A percentile compares a stretch with the other conserved stretches of the same genome.
Evolutionary conservation across 1,284 basidiomycete species (phyloP).

Genomic region (Trametes pubescens): DNA sequence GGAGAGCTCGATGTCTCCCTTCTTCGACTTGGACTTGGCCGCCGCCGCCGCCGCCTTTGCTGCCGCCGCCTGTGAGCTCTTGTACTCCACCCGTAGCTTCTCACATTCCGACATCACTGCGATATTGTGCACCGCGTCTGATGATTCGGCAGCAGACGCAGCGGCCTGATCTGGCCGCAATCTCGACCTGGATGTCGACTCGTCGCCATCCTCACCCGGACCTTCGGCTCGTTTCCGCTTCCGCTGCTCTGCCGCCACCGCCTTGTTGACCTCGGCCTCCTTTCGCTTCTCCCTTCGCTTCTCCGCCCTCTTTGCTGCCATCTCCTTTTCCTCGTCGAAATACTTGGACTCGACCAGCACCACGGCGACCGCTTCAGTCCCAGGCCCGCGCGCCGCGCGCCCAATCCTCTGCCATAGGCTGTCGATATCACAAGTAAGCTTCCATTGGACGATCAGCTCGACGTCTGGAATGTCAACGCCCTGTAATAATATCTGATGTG

Average conservation of each 20-base stretch:
- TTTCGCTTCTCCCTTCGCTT: constrained; percentile 6
- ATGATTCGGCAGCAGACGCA: too few species aligned
- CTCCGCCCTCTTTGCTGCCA: constrained; percentile 1
- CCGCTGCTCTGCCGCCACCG: neutral
- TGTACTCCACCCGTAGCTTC: neutral
- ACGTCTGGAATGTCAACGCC: constrained; percentile 47
- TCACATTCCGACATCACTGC: neutral
- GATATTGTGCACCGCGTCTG: too few species aligned
- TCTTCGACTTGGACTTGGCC: neutral
- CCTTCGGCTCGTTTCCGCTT: constrained; percentile 1
- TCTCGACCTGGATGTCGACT: too few species aligned
- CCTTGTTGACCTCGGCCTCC: constrained; percentile 3
- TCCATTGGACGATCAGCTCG: constrained; percentile 44
- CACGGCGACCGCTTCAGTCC: constrained; percentile 18
- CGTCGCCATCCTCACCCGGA: too few species aligned
- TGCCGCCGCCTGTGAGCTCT: neutral
- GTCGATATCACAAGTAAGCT: constrained; percentile 17
- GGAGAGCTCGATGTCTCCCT: neutral
- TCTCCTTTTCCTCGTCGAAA: constrained; percentile 23
- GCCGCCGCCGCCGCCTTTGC: too few species aligned
- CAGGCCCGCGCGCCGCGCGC: constrained; percentile 25
- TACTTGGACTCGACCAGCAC: constrained; percentile 27
- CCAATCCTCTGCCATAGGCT: constrained; percentile 35
- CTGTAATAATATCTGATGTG: constrained; percentile 26
- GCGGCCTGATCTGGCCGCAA: too few species aligned